Percentiles rank a stretch among this genome's conserved stretches.
Conservation (phyloP, 192 early-diverging fungal species). For the Ambispora gerdemannii region DNA sequence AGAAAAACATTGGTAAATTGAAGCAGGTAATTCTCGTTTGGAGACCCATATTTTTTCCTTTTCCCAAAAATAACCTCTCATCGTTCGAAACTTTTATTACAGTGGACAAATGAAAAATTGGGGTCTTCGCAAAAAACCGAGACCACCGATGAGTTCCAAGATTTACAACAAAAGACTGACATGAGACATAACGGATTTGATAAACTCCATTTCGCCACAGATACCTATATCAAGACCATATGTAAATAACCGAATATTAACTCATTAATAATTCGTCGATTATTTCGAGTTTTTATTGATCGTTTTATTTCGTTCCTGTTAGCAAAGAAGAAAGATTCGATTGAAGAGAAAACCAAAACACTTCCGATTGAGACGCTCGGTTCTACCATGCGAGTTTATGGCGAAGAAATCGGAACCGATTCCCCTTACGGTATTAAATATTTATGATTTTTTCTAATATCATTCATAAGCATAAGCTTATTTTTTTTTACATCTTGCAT, state of each 20-base stretch:
- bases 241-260: slow-evolving; percentile 32
- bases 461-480: not conserved
- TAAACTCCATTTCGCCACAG: slow-evolving; percentile 54
- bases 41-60: not conserved
- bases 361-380: slow-evolving; percentile 64
- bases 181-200: slow-evolving; percentile 60
- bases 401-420: slow-evolving; percentile 42
- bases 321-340: slow-evolving; percentile 65
- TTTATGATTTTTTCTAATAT: slow-evolving; percentile 33
- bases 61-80: not conserved
- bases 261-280: not conserved
- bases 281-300: not conserved
- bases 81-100: slow-evolving; percentile 9
- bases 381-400: slow-evolving; percentile 59
- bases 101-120: slow-evolving; percentile 80
- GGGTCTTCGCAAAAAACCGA: slow-evolving; percentile 66
- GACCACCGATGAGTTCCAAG: slow-evolving; percentile 79
- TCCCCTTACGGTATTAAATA: slow-evolving; percentile 40
- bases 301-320: slow-evolving; percentile 31
- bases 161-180: slow-evolving; percentile 73
- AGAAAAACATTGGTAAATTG: slow-evolving; percentile 65
- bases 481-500: slow-evolving; percentile 13
- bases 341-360: slow-evolving; percentile 61
- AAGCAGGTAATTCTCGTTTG: slow-evolving; percentile 50
- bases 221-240: slow-evolving; percentile 45